Percentiles rank a stretch among this genome's conserved stretches.
Conservation (phyloP, 352 stramenopile species). For the Globisporangium megalacanthum region DNA sequence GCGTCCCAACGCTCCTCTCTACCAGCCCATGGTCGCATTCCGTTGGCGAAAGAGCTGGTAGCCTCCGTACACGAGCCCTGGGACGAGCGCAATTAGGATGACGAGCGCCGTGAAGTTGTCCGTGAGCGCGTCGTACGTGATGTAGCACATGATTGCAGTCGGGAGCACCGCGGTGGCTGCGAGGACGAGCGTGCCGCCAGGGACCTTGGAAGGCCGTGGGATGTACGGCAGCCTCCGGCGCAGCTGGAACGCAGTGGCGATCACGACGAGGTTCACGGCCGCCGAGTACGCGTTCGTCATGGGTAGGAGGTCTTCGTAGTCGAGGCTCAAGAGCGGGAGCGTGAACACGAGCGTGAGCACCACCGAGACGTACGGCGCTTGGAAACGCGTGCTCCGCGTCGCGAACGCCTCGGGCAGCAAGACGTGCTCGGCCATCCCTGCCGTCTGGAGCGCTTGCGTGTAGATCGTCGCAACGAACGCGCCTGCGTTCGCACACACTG, state of each 20-base stretch:
- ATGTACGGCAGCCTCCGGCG: slow-evolving; percentile 68
- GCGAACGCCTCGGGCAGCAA: slow-evolving; percentile 38
- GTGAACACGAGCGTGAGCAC: slow-evolving; percentile 29
- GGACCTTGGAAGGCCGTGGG: slow-evolving; percentile 49
- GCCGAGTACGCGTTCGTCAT: slow-evolving; percentile 91
- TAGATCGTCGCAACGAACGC: slow-evolving; percentile 85
- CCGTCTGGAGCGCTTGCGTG: slow-evolving; percentile 77
- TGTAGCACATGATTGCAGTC: slow-evolving; percentile 38
- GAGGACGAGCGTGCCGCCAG: slow-evolving; percentile 34
- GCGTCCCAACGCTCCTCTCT: neutral
- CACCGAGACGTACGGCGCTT: slow-evolving; percentile 32
- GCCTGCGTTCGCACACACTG: slow-evolving; percentile 74
- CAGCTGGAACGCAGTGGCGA: slow-evolving; percentile 86
- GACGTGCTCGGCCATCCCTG: slow-evolving; percentile 63
- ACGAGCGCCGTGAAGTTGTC: slow-evolving; percentile 22
- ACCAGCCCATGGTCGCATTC: slow-evolving; percentile 10
- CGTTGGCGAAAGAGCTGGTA: slow-evolving; percentile 12
- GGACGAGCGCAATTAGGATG: slow-evolving; percentile 29
- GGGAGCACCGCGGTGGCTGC: slow-evolving; percentile 29
- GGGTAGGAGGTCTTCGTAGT: slow-evolving; percentile 70
- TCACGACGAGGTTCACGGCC: slow-evolving; percentile 84
- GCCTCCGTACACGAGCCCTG: slow-evolving; percentile 20
- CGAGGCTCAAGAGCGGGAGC: slow-evolving; percentile 37
- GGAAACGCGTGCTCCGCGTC: slow-evolving; percentile 28
- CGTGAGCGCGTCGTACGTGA: slow-evolving; percentile 39